Percentiles rank a stretch among this genome's conserved stretches.
These are phyloP conservation scores for Neopestalotiopsis sp. DNA, from an alignment of 2,329 filamentous ascomycete species.

Conservation along the genomic window DNA sequence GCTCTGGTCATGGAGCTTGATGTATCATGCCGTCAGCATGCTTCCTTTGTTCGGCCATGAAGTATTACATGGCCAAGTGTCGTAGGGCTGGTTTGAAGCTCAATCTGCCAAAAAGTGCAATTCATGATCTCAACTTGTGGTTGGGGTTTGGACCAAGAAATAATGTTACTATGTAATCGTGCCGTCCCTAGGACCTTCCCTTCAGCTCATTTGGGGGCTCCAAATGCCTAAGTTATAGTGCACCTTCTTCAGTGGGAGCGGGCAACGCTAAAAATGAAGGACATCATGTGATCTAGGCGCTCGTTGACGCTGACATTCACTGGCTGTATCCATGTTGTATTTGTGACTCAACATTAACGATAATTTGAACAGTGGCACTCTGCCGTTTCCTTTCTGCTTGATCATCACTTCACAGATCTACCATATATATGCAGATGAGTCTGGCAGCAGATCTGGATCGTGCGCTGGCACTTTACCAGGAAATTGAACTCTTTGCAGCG, in stretches of 20 bases:
- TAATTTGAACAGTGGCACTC: background rate
- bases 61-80: no score
- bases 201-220: no score
- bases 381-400: background rate
- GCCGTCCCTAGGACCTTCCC: background rate
- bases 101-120: no score
- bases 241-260: background rate
- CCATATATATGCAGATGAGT: background rate
- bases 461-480: conserved; percentile 15
- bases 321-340: background rate
- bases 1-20: no score
- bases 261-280: background rate
- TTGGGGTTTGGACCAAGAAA: background rate
- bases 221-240: background rate
- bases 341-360: background rate
- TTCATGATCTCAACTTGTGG: background rate
- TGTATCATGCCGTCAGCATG: no score
- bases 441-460: background rate
- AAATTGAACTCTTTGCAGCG: conserved; percentile 19
- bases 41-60: no score
- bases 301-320: background rate
- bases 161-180: background rate
- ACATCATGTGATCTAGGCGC: background rate
- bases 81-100: no score
- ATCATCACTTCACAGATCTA: background rate